Evolutionary conservation across 208 protist species (phyloP).

Genomic region (Acanthamoeba healyi): DNA sequence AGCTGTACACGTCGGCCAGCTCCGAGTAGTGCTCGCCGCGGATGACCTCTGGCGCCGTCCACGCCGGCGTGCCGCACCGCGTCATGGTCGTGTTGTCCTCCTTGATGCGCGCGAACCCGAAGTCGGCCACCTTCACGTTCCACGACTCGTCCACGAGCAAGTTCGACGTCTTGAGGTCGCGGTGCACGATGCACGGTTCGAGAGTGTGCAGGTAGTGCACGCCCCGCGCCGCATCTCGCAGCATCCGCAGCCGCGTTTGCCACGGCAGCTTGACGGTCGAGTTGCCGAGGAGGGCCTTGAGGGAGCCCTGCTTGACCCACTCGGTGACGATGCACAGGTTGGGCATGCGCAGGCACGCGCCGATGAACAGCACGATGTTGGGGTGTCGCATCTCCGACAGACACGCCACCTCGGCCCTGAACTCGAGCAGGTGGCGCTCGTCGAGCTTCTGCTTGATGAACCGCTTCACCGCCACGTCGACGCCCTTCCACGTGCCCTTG

Average conservation of each 20-base stretch:
- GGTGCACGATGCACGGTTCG: slow-evolving; percentile 48
- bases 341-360: slow-evolving; percentile 16
- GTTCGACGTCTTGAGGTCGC: slow-evolving; percentile 59
- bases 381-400: slow-evolving; percentile 57
- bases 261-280: slow-evolving; percentile 5
- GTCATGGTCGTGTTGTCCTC: slow-evolving; percentile 52
- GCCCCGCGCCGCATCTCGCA: neutral
- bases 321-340: slow-evolving; percentile 64
- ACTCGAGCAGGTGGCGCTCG: slow-evolving; percentile 41
- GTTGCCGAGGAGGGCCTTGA: slow-evolving; percentile 14
- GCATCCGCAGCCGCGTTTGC: slow-evolving; percentile 12
- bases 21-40: slow-evolving; percentile 16
- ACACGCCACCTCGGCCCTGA: slow-evolving; percentile 14
- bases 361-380: slow-evolving; percentile 64
- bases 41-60: slow-evolving; percentile 61
- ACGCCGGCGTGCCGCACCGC: neutral
- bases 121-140: slow-evolving; percentile 68
- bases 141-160: slow-evolving; percentile 38
- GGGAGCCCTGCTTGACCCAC: slow-evolving; percentile 35
- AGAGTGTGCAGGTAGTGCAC: slow-evolving; percentile 57
- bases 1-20: slow-evolving; percentile 28
- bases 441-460: slow-evolving; percentile 69
- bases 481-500: slow-evolving; percentile 51
- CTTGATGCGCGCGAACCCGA: slow-evolving; percentile 49
- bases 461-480: slow-evolving; percentile 68